These are phyloP conservation scores for Lactarius pseudohatsudake DNA, from an alignment of 768 basidiomycete genomes.

Conservation along the genomic window DNA sequence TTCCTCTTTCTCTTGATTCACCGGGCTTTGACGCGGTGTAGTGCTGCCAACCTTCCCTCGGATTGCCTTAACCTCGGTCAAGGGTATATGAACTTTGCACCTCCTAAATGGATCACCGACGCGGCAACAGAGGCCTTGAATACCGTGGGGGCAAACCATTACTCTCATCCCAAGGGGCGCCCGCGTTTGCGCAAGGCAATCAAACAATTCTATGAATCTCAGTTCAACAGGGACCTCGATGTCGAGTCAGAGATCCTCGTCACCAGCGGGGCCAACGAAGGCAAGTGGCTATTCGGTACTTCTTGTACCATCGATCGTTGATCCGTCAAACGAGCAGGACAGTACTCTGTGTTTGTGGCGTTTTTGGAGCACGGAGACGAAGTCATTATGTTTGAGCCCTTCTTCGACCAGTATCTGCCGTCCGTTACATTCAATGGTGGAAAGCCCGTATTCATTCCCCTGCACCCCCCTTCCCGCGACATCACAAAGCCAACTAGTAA, in stretches of 20 bases:
- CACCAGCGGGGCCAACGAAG: conserved; percentile 97
- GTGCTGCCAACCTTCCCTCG: conserved; percentile 81
- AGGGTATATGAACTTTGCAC: conserved; percentile 87
- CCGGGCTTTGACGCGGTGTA: conserved; percentile 35
- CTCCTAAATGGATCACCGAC: conserved; percentile 74
- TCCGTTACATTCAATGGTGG: conserved; percentile 94
- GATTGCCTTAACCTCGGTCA: conserved; percentile 97
- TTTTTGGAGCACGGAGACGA: conserved; percentile 93
- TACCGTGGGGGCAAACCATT: conserved; percentile 70
- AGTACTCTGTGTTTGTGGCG: conserved; percentile 91
- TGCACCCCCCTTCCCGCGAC: conserved; percentile 74
- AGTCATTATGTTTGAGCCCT: conserved; percentile 98
- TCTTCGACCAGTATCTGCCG: conserved; percentile 94
- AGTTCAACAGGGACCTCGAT: conserved; percentile 67
- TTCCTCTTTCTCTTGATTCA: conserved; percentile 18
- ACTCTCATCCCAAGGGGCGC: conserved; percentile 89
- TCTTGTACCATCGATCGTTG: conserved; percentile 2
- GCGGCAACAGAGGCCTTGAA: conserved; percentile 71
- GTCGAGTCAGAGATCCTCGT: conserved; percentile 88
- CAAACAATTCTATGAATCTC: conserved; percentile 70
- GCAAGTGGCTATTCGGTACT: conserved; percentile 41
- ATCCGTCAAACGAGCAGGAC: conserved; percentile 50
- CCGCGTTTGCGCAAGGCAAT: conserved; percentile 87
- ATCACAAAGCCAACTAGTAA: conserved; percentile 52
- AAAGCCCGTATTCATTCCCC: conserved; percentile 88